Percentiles rank a stretch among this genome's conserved stretches.
These are phyloP conservation scores for Phytophthora litchii DNA, from an alignment of 352 stramenopile genomes.

Conservation along the genomic window DNA sequence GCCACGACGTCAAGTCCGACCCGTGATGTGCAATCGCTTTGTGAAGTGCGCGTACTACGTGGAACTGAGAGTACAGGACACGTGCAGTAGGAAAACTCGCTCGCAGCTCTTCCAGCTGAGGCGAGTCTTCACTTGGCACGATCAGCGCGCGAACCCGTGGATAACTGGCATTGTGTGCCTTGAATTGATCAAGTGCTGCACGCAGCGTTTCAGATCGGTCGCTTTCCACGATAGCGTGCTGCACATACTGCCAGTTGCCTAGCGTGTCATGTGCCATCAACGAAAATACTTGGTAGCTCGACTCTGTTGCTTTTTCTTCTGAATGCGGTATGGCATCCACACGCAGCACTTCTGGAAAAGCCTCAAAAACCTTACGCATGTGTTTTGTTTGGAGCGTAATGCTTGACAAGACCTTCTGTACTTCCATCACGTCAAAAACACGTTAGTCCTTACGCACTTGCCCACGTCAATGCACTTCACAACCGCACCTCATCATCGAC, in stretches of 20 bases:
- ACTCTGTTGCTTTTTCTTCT: constrained; percentile 4
- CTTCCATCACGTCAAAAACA: constrained; percentile 1
- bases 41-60: constrained; percentile 36
- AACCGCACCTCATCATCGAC: constrained; percentile 35
- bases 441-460: neutral
- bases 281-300: constrained; percentile 39
- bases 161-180: constrained; percentile 30
- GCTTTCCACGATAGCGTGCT: constrained; percentile 46
- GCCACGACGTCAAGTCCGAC: constrained; percentile 38
- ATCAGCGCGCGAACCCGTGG: constrained; percentile 34
- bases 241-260: constrained; percentile 45
- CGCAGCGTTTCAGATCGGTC: constrained; percentile 35
- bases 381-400: constrained; percentile 47
- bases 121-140: constrained; percentile 19
- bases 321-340: constrained; percentile 18
- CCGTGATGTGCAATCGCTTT: constrained; percentile 35
- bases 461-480: neutral
- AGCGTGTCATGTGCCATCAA: constrained; percentile 39
- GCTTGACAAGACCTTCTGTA: constrained; percentile 42
- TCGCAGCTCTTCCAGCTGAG: constrained; percentile 22
- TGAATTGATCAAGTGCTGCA: constrained; percentile 38
- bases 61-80: constrained; percentile 46
- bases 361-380: constrained; percentile 42
- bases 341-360: constrained; percentile 42
- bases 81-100: constrained; percentile 29